Evolutionary conservation across 129 eudicot genomes (phyloP).

Genomic region (Mikania micrantha): DNA sequence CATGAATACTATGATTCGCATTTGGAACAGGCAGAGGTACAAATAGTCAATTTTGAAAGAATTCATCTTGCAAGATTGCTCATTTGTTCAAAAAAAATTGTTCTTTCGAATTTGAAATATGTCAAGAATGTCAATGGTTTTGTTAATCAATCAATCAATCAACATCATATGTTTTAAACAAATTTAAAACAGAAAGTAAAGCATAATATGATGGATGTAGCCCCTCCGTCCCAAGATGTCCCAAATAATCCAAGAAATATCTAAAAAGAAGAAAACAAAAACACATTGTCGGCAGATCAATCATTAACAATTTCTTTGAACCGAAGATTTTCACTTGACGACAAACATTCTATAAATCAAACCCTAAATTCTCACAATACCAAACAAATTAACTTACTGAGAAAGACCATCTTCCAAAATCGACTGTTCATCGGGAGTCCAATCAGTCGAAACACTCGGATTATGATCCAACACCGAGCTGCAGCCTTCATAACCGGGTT

Average conservation of each 20-base stretch:
- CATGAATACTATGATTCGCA: too few species aligned
- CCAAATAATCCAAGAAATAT: too few species aligned
- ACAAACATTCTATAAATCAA: background rate
- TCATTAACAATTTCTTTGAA: background rate
- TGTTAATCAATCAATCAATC: background rate
- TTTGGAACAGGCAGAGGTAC: too few species aligned
- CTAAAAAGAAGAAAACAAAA: background rate
- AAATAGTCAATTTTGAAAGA: too few species aligned
- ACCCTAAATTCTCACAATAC: constrained; percentile 11
- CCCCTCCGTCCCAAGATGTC: too few species aligned
- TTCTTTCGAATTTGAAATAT: background rate
- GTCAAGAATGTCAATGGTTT: background rate
- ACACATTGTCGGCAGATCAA: background rate
- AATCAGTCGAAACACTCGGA: constrained; percentile 35
- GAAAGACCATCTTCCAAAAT: constrained; percentile 40
- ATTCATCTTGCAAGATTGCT: too few species aligned
- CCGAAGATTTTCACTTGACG: background rate
- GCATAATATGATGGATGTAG: too few species aligned
- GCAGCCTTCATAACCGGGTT: constrained; percentile 11
- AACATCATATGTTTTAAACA: background rate
- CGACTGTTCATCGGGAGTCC: constrained; percentile 43
- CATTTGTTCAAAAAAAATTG: background rate
- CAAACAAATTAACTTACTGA: constrained; percentile 17
- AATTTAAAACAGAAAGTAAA: background rate
- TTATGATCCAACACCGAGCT: constrained; percentile 22